phyloP scores from a whole-genome alignment of 2,329 filamentous ascomycete species.

The Fusarium mangiferae region DNA sequence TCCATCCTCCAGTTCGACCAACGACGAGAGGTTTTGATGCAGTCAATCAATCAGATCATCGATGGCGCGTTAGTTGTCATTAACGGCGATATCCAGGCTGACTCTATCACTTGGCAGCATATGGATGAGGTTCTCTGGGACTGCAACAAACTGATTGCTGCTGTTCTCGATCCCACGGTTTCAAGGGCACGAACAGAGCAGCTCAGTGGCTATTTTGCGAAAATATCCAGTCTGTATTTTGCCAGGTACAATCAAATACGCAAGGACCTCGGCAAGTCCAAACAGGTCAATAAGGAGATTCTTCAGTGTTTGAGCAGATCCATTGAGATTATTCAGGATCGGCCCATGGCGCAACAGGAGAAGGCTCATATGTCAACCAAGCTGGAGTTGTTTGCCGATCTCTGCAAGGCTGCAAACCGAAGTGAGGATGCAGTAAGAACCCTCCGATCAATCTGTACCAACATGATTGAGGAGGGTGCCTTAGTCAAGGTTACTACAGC shows the following conservation, averaged over 20 bases:
- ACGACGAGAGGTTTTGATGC: slow-evolving; percentile 62
- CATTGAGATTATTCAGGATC: slow-evolving; percentile 68
- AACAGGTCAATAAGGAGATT: slow-evolving; percentile 53
- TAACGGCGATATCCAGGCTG: slow-evolving; percentile 62
- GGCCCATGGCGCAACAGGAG: slow-evolving; percentile 64
- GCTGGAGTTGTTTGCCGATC: slow-evolving; percentile 72
- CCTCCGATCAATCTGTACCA: slow-evolving; percentile 69
- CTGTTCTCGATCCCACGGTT: slow-evolving; percentile 56
- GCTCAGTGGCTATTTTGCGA: slow-evolving; percentile 65
- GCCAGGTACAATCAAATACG: slow-evolving; percentile 65
- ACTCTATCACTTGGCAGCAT: slow-evolving; percentile 61
- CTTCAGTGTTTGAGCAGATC: slow-evolving; percentile 71
- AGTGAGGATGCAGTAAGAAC: slow-evolving; percentile 67
- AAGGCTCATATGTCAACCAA: slow-evolving; percentile 71
- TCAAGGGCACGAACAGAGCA: slow-evolving; percentile 47
- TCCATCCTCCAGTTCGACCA: slow-evolving; percentile 71
- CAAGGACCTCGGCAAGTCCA: slow-evolving; percentile 54
- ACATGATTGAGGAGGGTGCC: slow-evolving; percentile 67
- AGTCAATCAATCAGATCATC: slow-evolving; percentile 65
- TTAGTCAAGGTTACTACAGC: slow-evolving; percentile 63
- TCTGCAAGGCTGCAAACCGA: slow-evolving; percentile 64
- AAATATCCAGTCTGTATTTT: slow-evolving; percentile 78
- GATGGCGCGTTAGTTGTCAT: slow-evolving; percentile 68
- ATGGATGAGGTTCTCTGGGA: slow-evolving; percentile 69
- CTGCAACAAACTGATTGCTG: slow-evolving; percentile 63